Evolutionary conservation across 2,329 filamentous ascomycete genomes (phyloP).

Genomic region (Cercospora berteroae): DNA sequence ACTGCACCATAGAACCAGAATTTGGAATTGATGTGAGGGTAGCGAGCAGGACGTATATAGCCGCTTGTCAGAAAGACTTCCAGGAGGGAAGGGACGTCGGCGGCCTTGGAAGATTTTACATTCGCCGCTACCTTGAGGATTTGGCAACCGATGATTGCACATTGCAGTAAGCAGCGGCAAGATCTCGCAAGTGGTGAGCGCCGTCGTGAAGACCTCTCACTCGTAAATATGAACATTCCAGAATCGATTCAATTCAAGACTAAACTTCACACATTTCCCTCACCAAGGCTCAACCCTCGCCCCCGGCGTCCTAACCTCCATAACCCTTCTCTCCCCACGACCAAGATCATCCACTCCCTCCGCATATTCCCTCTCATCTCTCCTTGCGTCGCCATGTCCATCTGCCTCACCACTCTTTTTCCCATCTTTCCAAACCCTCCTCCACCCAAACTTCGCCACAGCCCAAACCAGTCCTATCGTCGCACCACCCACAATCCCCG

Average conservation of each 20-base stretch:
- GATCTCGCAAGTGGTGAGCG: not conserved
- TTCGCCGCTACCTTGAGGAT: not conserved
- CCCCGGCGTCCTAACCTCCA: not conserved
- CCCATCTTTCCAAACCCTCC: constrained; percentile 37
- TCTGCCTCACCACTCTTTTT: constrained; percentile 27
- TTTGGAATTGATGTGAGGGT: not conserved
- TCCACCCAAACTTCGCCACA: constrained; percentile 39
- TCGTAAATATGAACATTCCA: not conserved
- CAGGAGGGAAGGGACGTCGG: not conserved
- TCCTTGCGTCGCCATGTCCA: constrained; percentile 28
- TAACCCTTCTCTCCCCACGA: not conserved
- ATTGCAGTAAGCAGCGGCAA: not conserved
- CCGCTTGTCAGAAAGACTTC: not conserved
- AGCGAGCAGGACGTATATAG: not conserved
- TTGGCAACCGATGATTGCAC: not conserved
- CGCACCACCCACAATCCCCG: constrained; percentile 38
- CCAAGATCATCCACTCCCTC: constrained; percentile 1
- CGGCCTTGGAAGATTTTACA: not conserved
- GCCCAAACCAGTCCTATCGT: constrained; percentile 43
- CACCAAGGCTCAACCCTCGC: constrained; percentile 9
- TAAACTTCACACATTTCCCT: not conserved
- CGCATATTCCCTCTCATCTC: constrained; percentile 27
- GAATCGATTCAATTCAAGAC: not conserved
- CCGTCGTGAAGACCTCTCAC: accelerated
- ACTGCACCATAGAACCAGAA: not conserved